Evolutionary conservation across 345 rosid species (phyloP), one percentile per base, ranked within the genome.

Genomic region (Hibiscus trionum): DNA sequence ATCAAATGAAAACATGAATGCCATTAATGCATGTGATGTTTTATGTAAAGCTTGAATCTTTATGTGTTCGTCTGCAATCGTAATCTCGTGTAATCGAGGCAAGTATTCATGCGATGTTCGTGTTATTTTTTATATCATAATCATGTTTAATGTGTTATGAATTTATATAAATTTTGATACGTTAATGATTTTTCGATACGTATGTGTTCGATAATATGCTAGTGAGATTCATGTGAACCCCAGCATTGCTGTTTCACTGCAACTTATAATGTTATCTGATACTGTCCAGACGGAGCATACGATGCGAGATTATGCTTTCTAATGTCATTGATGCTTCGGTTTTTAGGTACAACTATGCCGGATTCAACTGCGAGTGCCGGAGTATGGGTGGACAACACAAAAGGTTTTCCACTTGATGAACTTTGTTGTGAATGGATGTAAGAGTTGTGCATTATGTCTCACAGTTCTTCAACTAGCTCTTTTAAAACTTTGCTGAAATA

Each of bases 321-420:
- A 69, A 63, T 65, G 19, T 24, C 27, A 16, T 19, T 31, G 26
- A 21, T 61, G 27, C 10, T 37, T 47, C 68, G 15, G 7, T 17
- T 64, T 17, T 11, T 77, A 94, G 97, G 84, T 91, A 75, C 97
- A 91, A 82, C 81, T 94, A 69, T 78, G 81, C 4, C 84, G 96
- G 57, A 93, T 93, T 74, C 94, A 91, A 70, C 61, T 87, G 80
- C 86, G 98, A 84, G 96, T 94, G 68, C 93, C 98, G 3, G 94
- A 94, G 61, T 94, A 84, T 69, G 97, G 98, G 12, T 94, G 98
- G 98, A 94, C 97, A 3, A 90, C 96, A 8, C 98, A 94, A 79
- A 91, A 94, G 79, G 90, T 91, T 76, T 94, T 94, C 82, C 98
- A 94, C 77, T 81, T 91, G 77, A 88, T 94, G 91, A 91, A 94